Conservation (phyloP, 2,329 filamentous ascomycete genomes). For the Microthyrium microscopicum region DNA sequence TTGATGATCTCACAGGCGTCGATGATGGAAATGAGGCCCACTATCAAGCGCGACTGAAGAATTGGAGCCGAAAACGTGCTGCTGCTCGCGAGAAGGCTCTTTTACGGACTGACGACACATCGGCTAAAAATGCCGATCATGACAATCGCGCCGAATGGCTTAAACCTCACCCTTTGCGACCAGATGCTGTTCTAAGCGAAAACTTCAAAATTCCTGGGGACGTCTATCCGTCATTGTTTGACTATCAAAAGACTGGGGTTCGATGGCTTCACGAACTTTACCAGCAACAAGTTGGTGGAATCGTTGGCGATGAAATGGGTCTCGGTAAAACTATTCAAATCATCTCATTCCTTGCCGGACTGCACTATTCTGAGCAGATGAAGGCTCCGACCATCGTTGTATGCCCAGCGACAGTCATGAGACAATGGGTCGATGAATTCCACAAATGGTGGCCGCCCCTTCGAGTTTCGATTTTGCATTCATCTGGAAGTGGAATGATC, state of each 20-base stretch:
- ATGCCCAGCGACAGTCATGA: slow-evolving; percentile 83
- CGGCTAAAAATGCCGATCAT: slow-evolving; percentile 13
- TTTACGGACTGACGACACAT: no score
- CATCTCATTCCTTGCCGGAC: slow-evolving; percentile 69
- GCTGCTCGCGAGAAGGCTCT: slow-evolving; percentile 37
- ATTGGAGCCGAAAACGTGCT: slow-evolving; percentile 54
- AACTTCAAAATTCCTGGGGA: slow-evolving; percentile 75
- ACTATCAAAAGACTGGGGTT: slow-evolving; percentile 93
- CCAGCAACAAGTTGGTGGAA: slow-evolving; percentile 76
- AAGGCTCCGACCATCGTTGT: slow-evolving; percentile 78
- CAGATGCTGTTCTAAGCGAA: slow-evolving; percentile 59
- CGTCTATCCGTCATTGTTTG: slow-evolving; percentile 80
- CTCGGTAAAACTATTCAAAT: slow-evolving; percentile 84
- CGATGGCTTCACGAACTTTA: slow-evolving; percentile 93
- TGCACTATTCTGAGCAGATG: slow-evolving; percentile 82
- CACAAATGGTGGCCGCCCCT: slow-evolving; percentile 99
- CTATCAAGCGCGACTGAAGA: slow-evolving; percentile 57
- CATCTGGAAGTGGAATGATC: slow-evolving; percentile 91
- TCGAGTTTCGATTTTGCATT: slow-evolving; percentile 84
- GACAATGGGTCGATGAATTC: slow-evolving; percentile 97
- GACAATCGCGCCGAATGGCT: slow-evolving; percentile 51
- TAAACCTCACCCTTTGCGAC: slow-evolving; percentile 66
- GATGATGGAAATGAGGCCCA: slow-evolving; percentile 81
- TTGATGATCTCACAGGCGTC: slow-evolving; percentile 41
- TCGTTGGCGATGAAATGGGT: slow-evolving; percentile 96